Evolutionary conservation across 495 filamentous ascomycete genomes (phyloP).

Genomic region (Alectoria sarmentosa): DNA sequence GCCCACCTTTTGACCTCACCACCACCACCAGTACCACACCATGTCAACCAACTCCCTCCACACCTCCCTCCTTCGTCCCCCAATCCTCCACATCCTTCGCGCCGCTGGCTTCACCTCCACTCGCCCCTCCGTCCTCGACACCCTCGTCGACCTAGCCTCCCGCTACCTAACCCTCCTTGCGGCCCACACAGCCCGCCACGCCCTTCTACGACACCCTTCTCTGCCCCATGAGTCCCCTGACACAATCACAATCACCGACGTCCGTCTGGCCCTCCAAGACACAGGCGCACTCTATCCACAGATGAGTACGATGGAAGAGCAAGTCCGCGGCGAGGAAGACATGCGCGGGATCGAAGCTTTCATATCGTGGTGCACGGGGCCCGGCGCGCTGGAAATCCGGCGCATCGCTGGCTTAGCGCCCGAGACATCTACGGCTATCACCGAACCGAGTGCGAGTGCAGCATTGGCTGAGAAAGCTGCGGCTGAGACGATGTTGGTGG

Average conservation of each 20-base stretch:
- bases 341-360: constrained; percentile 65
- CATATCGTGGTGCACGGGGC: constrained; percentile 63
- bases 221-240: not conserved
- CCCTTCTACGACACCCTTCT: constrained; percentile 29
- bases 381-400: constrained; percentile 63
- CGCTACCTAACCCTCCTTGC: constrained; percentile 68
- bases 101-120: constrained; percentile 77
- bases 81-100: constrained; percentile 78
- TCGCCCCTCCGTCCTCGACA: constrained; percentile 67
- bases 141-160: constrained; percentile 64
- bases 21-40: not conserved
- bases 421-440: constrained; percentile 27
- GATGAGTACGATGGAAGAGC: constrained; percentile 49
- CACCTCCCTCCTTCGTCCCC: constrained; percentile 71
- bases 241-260: constrained; percentile 54
- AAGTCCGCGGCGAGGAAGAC: constrained; percentile 59
- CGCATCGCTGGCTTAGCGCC: constrained; percentile 52
- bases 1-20: not conserved
- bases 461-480: not conserved
- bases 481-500: constrained; percentile 33
- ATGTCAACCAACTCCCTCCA: constrained; percentile 40
- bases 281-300: constrained; percentile 62
- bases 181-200: constrained; percentile 52
- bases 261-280: constrained; percentile 75
- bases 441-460: not conserved